Evolutionary conservation across 2,329 filamentous ascomycete genomes (phyloP).

Genomic region (Xylogone sp.): DNA sequence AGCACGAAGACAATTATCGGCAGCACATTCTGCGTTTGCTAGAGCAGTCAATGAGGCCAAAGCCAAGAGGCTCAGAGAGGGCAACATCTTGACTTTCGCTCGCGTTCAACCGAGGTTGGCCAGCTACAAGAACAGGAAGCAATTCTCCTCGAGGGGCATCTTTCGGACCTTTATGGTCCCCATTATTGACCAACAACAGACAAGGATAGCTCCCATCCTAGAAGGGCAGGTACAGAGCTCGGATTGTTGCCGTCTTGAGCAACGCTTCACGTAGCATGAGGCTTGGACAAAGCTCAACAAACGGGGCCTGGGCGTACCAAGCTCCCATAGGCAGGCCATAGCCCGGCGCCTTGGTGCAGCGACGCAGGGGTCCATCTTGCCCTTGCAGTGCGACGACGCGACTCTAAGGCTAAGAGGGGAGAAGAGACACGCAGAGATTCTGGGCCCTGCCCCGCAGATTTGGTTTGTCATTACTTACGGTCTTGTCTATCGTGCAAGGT

Average conservation of each 20-base stretch:
- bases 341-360: no score
- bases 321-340: no score
- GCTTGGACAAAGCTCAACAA: no score
- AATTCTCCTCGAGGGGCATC: background rate
- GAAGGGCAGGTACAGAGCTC: background rate
- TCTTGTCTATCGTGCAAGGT: no score
- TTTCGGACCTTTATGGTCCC: background rate
- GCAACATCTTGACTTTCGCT: background rate
- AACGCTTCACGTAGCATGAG: no score
- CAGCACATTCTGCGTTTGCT: conserved; percentile 21
- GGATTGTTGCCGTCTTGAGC: background rate
- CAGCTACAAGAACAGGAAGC: background rate
- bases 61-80: background rate
- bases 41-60: background rate
- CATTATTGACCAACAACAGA: background rate
- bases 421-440: no score
- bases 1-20: conserved; percentile 36
- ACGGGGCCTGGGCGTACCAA: no score
- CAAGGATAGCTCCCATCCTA: background rate
- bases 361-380: no score
- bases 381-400: no score
- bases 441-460: no score
- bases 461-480: no score
- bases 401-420: no score
- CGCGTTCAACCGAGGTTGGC: background rate